Conservation (phyloP, 192 early-diverging fungal species). For the Dissophora ornata region DNA sequence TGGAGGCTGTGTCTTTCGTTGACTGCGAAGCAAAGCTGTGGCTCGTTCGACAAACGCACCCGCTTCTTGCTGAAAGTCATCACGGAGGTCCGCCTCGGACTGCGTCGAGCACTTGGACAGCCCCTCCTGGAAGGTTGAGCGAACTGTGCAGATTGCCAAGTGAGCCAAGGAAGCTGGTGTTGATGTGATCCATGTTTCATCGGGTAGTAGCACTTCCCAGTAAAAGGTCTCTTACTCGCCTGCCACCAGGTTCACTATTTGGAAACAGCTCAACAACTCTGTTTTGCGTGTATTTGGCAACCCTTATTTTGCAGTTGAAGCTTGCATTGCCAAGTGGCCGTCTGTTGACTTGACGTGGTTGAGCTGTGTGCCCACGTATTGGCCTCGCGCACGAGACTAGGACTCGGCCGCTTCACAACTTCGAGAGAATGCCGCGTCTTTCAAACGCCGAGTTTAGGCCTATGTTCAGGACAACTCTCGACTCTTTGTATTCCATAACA, state of each 20-base stretch:
- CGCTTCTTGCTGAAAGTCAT: constrained; percentile 67
- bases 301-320: no score
- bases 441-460: constrained; percentile 11
- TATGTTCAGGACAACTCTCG: constrained; percentile 18
- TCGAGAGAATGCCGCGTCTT: background rate
- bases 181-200: constrained; percentile 87
- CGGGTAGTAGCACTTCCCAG: constrained; percentile 74
- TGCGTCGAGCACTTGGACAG: constrained; percentile 60
- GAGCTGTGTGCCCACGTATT: no score
- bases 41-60: constrained; percentile 87
- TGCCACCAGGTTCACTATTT: constrained; percentile 81
- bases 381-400: no score
- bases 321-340: no score
- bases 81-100: constrained; percentile 76
- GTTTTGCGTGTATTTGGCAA: no score
- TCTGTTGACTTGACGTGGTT: no score
- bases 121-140: constrained; percentile 75
- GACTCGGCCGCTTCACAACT: background rate
- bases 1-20: no score
- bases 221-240: constrained; percentile 62
- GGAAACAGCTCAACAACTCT: no score
- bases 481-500: constrained; percentile 10
- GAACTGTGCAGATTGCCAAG: constrained; percentile 72
- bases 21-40: no score
- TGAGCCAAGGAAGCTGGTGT: constrained; percentile 77